Evolutionary conservation across 345 rosid genomes (phyloP).

Genomic region (Isatis tinctoria): DNA sequence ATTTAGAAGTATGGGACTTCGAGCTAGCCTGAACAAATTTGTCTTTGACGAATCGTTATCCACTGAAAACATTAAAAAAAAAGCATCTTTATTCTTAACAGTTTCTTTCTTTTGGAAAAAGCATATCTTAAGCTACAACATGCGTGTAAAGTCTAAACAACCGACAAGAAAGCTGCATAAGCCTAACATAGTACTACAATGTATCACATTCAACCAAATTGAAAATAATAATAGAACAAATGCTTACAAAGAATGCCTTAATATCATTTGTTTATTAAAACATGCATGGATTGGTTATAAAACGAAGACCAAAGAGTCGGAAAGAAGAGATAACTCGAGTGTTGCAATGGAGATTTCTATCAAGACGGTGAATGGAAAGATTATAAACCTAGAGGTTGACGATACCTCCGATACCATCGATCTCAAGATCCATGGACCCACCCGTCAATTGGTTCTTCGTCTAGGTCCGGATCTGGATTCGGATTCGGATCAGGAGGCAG

Average conservation of each 20-base stretch:
- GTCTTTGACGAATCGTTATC: neutral
- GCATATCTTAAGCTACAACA: neutral
- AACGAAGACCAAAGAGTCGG: neutral
- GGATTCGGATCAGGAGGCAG: neutral
- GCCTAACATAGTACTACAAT: neutral
- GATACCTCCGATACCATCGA: no score
- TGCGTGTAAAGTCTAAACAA: neutral
- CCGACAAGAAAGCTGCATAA: neutral
- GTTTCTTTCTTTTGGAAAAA: neutral
- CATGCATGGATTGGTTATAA: neutral
- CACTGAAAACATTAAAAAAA: neutral
- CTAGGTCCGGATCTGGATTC: neutral
- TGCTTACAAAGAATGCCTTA: neutral
- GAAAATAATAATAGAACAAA: neutral
- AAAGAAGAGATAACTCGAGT: no score
- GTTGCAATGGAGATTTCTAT: no score
- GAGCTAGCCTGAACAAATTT: neutral
- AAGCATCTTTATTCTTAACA: neutral
- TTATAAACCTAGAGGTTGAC: no score
- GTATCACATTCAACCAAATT: neutral
- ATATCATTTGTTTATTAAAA: neutral
- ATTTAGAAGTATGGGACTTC: no score
- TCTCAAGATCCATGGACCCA: constrained; percentile 1
- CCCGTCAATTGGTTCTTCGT: neutral
- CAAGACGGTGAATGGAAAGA: neutral